Conservation (phyloP, 176 grass and related monocot genomes). For the Raddia distichophylla region DNA sequence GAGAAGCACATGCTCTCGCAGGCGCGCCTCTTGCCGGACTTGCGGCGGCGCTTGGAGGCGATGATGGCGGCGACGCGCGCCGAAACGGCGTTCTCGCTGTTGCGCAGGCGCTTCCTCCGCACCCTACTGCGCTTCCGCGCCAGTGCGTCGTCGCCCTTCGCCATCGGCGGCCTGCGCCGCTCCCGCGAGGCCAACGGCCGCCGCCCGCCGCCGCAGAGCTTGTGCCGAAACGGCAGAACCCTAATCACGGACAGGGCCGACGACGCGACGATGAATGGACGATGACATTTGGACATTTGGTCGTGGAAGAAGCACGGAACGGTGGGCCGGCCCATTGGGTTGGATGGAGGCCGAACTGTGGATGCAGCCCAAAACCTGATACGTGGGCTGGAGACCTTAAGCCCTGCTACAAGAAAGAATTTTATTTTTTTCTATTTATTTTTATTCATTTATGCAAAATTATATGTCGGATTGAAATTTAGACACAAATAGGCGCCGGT, state of each 20-base stretch:
- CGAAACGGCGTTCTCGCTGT: conserved; percentile 76
- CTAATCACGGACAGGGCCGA: conserved; percentile 7
- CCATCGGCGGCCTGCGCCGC: conserved; percentile 41
- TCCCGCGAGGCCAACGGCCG: neutral
- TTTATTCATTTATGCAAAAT: too few relatives aligned
- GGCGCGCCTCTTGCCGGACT: conserved; percentile 72
- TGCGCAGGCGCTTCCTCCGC: conserved; percentile 74
- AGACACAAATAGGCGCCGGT: too few relatives aligned
- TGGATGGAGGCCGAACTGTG: too few relatives aligned
- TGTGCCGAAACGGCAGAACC: conserved; percentile 8
- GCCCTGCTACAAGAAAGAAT: too few relatives aligned
- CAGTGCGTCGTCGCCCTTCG: conserved; percentile 84
- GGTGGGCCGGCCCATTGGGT: too few relatives aligned
- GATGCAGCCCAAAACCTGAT: too few relatives aligned
- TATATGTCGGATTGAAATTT: too few relatives aligned
- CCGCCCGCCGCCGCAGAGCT: conserved; percentile 22
- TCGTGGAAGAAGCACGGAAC: too few relatives aligned
- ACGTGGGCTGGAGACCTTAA: too few relatives aligned
- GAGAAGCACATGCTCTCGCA: conserved; percentile 98
- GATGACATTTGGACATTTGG: too few relatives aligned
- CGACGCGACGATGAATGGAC: too few relatives aligned
- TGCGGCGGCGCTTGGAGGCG: conserved; percentile 78
- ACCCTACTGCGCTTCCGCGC: conserved; percentile 68
- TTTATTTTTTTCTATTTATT: too few relatives aligned
- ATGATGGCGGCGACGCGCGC: conserved; percentile 75